Evolutionary conservation across 495 filamentous ascomycete species (phyloP), one percentile per base, ranked within the genome.

Genomic region (Aspergillus egyptiacus): DNA sequence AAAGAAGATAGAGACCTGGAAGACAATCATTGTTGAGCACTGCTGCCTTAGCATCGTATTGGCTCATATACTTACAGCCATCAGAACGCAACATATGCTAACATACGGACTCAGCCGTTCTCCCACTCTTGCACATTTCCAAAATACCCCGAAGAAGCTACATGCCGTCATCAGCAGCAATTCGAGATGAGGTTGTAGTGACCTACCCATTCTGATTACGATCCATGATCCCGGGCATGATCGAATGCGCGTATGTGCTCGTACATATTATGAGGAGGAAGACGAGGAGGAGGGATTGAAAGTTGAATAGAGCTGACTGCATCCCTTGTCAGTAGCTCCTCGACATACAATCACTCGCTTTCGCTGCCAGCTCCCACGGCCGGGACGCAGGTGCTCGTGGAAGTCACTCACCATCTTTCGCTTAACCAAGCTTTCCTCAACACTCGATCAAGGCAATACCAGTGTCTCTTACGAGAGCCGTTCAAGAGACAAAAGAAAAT

Each of bases 231-330:
- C 85, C 84, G 0, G 93, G 93, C 65, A 95, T 86, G 42, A 91
- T 78, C 54, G 85, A 84, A 71, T 97, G 93, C 31, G 87, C 79
- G 73, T 97, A 95, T 37, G 93, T 78, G 68, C 85, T 89, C 25
- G 93, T 96, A 74, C 93, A 98, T 62, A 98, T 93, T 51, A 91
- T 79, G 57, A 98, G 86, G 35, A 97, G 82, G 58, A 98, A 83
- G 59, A 95, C 89, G 56, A 96, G 80, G 33, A 98, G 78, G 48
- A 96, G 82, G 43, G 87, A 89, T 62, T 94, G 87, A 76, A 98
- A 96, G 71, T 97, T 96, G 82, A 98, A 97, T 53, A 98, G 83
- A 23, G 94, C 93, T 53, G 91, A 84, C 93, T 96, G 55, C 52
- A 23, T n/a, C 6, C 11, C 3, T 51, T n/a, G 13, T 51, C 22